Evolutionary conservation across 2,329 filamentous ascomycete species (phyloP).

Genomic region (Calcarisporium arbuscula): DNA sequence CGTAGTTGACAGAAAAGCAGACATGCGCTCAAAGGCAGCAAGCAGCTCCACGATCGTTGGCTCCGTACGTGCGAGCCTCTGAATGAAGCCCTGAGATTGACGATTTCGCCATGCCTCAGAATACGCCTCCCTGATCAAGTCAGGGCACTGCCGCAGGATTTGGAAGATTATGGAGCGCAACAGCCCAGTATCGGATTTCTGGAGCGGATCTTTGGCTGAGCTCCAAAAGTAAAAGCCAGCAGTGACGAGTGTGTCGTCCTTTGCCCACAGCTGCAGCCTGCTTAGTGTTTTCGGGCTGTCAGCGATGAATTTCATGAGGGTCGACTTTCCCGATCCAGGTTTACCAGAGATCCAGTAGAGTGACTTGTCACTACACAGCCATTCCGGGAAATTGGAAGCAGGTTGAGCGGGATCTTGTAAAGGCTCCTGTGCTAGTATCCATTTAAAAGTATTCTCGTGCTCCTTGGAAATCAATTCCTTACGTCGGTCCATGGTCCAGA

Average conservation of each 20-base stretch:
- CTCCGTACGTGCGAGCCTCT: no score
- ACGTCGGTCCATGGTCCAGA: no score
- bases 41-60: conserved; percentile 3
- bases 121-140: conserved; percentile 3
- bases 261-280: conserved; percentile 2
- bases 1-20: neutral
- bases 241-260: conserved; percentile 1
- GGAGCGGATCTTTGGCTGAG: conserved; percentile 6
- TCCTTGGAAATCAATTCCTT: no score
- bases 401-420: no score
- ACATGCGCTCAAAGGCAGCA: neutral
- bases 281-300: neutral
- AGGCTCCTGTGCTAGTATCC: no score
- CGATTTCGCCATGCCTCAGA: conserved; percentile 4
- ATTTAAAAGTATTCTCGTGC: no score
- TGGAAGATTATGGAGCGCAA: conserved; percentile 9
- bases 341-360: conserved; percentile 26
- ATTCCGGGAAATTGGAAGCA: conserved; percentile 14
- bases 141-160: conserved; percentile 7
- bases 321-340: conserved; percentile 32
- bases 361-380: conserved; percentile 11
- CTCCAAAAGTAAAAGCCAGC: conserved; percentile 11
- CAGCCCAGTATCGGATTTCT: conserved; percentile 9
- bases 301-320: conserved; percentile 27
- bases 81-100: no score